Base-by-base conservation (phyloP, 208 protist species). In the Herpetomonas muscarum region DNA sequence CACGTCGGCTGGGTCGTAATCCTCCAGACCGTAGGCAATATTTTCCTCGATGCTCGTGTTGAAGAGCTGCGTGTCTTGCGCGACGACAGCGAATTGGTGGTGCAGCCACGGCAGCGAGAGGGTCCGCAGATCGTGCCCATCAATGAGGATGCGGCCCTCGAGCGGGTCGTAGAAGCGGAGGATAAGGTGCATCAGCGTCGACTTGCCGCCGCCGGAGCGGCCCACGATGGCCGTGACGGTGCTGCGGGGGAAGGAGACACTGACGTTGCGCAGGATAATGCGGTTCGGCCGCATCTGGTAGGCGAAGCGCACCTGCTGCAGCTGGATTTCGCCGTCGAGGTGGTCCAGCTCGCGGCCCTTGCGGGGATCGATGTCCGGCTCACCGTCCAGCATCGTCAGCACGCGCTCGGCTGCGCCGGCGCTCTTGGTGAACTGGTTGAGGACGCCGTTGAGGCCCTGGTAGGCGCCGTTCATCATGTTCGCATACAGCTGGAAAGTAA, bases 61-160 rank as follows among this genome's bases (percentile, higher is more conserved):
- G 70, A 99, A 98, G 31, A 99, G 68, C n/a, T 98, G 69, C 15
- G 96, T 94, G 71, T 98, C 94, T 75, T 99, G 98, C 26, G 97
- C 97, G 54, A 99, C 99, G 39, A 99, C 98, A n/a, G 88, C 72
- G 13, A 98, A 76, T 13, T 79, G 70, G 21, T 74, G 65, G 53
- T 76, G 76, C 67, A 71, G 71, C 45, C 66, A 77, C 13, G 50
- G 36, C 21, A 78, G 57, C 2, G 59, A 66, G 15, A 82, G n/a
- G 41, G 61, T 61, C 36, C 58, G 64, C n/a, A 78, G 54, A 46
- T 68, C 58, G 55, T 52, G 67, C 0, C 64, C 61, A 24, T 78
- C 66, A 17, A 82, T 47, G n/a, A 64, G 19, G 10, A 82, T 50
- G 34, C 61, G 53, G 24, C 69, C 72, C 21, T 69, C 75, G 4